phyloP scores from a whole-genome alignment of 495 filamentous ascomycete genomes.

The Eremomyces bilateralis region DNA sequence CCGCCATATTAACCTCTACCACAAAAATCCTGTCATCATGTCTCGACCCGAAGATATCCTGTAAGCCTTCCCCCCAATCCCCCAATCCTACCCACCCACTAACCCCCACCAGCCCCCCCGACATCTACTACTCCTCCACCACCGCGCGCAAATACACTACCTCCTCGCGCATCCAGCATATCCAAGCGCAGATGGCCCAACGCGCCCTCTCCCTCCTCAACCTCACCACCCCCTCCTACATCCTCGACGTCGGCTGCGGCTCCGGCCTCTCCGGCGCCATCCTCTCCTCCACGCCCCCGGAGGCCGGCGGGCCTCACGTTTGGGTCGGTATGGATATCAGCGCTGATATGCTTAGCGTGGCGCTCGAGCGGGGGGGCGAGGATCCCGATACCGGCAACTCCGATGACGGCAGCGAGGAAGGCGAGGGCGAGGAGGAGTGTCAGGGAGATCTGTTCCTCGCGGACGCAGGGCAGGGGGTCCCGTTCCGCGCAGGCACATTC shows the following conservation, averaged over 20 bases:
- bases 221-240: constrained; percentile 56
- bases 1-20: constrained; percentile 1
- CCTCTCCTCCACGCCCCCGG: constrained; percentile 39
- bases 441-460: constrained; percentile 82
- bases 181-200: constrained; percentile 84
- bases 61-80: constrained; percentile 26
- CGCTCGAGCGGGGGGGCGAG: constrained; percentile 32
- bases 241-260: constrained; percentile 90
- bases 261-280: constrained; percentile 90
- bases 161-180: constrained; percentile 78
- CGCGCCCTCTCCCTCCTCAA: constrained; percentile 78
- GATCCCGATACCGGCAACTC: neutral
- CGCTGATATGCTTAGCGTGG: constrained; percentile 80
- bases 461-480: constrained; percentile 87
- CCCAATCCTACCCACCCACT: constrained; percentile 3
- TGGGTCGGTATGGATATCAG: constrained; percentile 94
- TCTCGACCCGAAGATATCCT: constrained; percentile 89
- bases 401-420: constrained; percentile 20
- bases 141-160: constrained; percentile 97
- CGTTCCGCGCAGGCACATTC: constrained; percentile 80
- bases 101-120: constrained; percentile 55
- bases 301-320: constrained; percentile 64
- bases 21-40: constrained; percentile 32
- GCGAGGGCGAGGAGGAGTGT: constrained; percentile 35
- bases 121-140: constrained; percentile 90